These are phyloP conservation scores for Tephrocybe sp. DNA, from an alignment of 768 basidiomycete species.

Conservation along the genomic window DNA sequence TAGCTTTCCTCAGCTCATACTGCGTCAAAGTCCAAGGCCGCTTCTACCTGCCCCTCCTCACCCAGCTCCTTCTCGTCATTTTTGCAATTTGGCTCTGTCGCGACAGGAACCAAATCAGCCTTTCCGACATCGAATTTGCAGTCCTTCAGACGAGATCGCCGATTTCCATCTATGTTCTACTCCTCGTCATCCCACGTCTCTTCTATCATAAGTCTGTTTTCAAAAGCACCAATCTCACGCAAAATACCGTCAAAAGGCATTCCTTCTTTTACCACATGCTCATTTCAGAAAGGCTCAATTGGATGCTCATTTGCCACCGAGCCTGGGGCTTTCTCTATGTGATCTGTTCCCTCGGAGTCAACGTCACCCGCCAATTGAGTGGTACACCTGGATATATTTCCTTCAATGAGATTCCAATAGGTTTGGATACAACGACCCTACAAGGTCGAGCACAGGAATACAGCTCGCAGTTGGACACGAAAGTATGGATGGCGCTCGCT, in stretches of 20 bases:
- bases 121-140: not conserved
- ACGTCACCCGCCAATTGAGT: not conserved
- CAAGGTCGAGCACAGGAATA: not conserved
- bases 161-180: not conserved
- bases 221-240: not conserved
- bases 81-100: not conserved
- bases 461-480: not conserved
- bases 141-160: not conserved
- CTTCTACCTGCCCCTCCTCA: not conserved
- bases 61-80: not conserved
- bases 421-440: not conserved
- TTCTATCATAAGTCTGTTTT: not conserved
- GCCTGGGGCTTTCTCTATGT: not conserved
- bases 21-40: not conserved
- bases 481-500: not conserved
- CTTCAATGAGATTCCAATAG: not conserved
- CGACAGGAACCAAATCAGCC: not conserved
- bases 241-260: too few relatives aligned
- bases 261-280: not conserved
- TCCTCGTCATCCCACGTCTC: constrained; percentile 1
- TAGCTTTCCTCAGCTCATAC: not conserved
- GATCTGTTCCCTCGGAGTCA: not conserved
- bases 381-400: not conserved
- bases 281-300: not conserved
- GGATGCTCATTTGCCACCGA: not conserved